Evolutionary conservation across 2,329 filamentous ascomycete genomes (phyloP).

Genomic region (Magnaporthiopsis poae): DNA sequence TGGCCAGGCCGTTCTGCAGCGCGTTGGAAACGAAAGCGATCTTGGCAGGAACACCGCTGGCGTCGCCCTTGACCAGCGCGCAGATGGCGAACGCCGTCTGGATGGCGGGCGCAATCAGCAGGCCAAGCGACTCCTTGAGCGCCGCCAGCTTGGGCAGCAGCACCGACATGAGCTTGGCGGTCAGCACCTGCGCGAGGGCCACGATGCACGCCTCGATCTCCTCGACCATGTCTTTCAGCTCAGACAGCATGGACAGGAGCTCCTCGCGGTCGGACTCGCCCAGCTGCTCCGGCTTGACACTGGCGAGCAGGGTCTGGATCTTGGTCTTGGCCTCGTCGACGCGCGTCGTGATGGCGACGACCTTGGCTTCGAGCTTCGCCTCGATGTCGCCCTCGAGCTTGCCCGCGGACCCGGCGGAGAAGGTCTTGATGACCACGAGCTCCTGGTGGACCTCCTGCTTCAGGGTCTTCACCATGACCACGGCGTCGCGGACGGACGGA

Average conservation of each 20-base stretch:
- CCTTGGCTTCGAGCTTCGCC: neutral
- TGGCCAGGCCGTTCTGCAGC: neutral
- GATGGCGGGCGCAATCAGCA: neutral
- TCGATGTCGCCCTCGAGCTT: neutral
- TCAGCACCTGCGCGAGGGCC: neutral
- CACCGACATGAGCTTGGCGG: neutral
- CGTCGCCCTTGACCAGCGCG: neutral
- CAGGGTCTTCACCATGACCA: neutral
- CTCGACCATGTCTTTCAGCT: neutral
- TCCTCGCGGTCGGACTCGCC: neutral
- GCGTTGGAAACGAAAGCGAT: neutral
- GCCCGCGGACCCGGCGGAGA: neutral
- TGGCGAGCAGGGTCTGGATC: neutral
- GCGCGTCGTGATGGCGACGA: neutral
- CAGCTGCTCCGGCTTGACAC: neutral
- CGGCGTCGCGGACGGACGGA: neutral
- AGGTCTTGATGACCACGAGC: neutral
- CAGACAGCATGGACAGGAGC: neutral
- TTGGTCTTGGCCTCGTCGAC: neutral
- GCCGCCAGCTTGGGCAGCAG: neutral
- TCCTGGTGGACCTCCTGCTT: neutral
- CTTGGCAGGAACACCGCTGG: neutral
- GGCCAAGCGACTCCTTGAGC: neutral
- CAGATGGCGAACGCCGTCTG: neutral
- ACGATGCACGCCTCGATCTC: constrained; percentile 2